Evolutionary conservation across 2,329 filamentous ascomycete species (phyloP), one percentile per base, ranked within the genome.

Genomic region (Monosporascus sp.): DNA sequence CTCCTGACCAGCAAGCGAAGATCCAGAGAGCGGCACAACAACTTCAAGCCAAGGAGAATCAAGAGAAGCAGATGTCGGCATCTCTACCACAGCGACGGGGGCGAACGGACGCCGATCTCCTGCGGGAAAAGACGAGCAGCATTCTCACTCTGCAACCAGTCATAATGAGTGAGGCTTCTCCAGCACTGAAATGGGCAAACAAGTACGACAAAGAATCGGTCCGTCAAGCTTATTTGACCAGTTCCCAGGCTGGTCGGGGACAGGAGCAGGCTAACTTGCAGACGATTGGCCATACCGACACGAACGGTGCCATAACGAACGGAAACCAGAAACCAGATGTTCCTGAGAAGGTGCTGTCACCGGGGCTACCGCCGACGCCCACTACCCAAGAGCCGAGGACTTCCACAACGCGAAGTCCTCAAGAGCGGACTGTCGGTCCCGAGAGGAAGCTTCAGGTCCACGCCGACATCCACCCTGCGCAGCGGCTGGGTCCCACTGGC

Each of bases 131-230:
- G 79, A 97, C 91, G 3, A 92, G 86, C 69, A 99, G 94, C 60
- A 82, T 96, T 52, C 80, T 97, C 65, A 96, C 91, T 3, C 75
- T 97, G 47, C 92, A 96, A 66, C 88, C 91, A 1, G 81, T 85
- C 50, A 87, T 97, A 56, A 79, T 92, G 64, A 90, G 80, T 50
- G 94, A 96, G 68, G 93, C 92, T 18, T 94, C 89, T 8, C 89
- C 91, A 24, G 94, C 94, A 1, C 87, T 99, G 85, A 96, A 96
- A 70, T 99, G 94, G 94, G 90, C 93, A 34, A 93, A 80, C 70
- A 91, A 91, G 63, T 97, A 97, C 67, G 94, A 97, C 72, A 95
- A 94, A 72, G 86, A 94, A 63, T 79, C 86, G 7, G 86, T 96
- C 57, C 85, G 91, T 51, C 85, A 90, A 58, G 85, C 89, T n/a